Evolutionary conservation across 371 early-diverging fungal species (phyloP).

Genomic region (Mortierella sp.): DNA sequence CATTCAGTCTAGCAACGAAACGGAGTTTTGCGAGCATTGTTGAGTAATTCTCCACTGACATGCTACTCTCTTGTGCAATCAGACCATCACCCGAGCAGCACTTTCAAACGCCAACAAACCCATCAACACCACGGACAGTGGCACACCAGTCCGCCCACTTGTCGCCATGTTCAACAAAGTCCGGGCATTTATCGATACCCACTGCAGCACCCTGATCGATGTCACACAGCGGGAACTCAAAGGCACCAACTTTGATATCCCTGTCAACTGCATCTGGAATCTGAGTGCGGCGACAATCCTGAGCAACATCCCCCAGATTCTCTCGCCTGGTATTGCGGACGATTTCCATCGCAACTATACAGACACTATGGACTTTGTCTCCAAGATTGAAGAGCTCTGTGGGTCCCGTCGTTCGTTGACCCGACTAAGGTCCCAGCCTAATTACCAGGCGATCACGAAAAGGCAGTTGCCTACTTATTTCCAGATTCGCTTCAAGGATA

Average conservation of each 20-base stretch:
- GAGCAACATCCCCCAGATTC: slow-evolving; percentile 67
- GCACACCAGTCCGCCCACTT: slow-evolving; percentile 54
- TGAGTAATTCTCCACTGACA: not conserved
- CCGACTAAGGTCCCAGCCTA: slow-evolving; percentile 70
- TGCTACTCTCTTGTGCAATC: not conserved
- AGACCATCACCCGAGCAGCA: slow-evolving; percentile 58
- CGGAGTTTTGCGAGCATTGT: not conserved
- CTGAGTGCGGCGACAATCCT: slow-evolving; percentile 66
- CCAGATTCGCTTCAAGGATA: slow-evolving; percentile 69
- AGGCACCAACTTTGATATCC: slow-evolving; percentile 77
- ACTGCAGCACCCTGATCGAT: slow-evolving; percentile 69
- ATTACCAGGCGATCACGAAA: slow-evolving; percentile 79
- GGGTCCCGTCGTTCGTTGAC: slow-evolving; percentile 63
- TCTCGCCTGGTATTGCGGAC: slow-evolving; percentile 81
- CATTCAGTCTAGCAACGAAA: not conserved
- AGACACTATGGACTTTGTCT: slow-evolving; percentile 75
- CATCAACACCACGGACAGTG: slow-evolving; percentile 9
- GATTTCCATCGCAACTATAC: slow-evolving; percentile 81
- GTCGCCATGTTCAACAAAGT: slow-evolving; percentile 71
- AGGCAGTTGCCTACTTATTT: slow-evolving; percentile 85
- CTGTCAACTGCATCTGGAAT: slow-evolving; percentile 78
- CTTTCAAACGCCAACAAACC: not conserved
- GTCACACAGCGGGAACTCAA: slow-evolving; percentile 75
- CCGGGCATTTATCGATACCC: slow-evolving; percentile 65
- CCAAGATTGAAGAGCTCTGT: slow-evolving; percentile 68